These are phyloP conservation scores for Globisporangium rhizosaccharum DNA, from an alignment of 352 stramenopile genomes.

Conservation along the genomic window DNA sequence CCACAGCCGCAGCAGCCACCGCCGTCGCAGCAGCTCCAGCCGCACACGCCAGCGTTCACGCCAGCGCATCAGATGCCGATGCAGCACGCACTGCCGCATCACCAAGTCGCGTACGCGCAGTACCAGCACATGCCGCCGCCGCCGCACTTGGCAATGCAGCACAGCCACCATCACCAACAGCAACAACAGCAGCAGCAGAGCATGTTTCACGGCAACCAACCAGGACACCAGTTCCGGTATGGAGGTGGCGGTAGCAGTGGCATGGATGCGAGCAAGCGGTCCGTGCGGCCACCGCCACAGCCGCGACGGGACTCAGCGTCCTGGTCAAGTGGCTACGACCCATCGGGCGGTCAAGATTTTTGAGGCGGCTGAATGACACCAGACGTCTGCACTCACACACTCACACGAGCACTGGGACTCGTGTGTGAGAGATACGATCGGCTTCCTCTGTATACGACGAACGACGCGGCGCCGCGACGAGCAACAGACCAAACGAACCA, in stretches of 20 bases:
- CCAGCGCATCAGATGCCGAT: constrained; percentile 12
- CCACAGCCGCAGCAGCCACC: constrained; percentile 23
- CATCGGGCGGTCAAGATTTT: constrained; percentile 22
- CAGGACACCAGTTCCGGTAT: constrained; percentile 51
- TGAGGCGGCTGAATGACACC: constrained; percentile 2
- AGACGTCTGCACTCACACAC: no score
- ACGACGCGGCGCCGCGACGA: no score
- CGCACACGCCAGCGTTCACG: constrained; percentile 10
- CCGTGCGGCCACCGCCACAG: constrained; percentile 16
- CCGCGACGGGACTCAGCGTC: constrained; percentile 48
- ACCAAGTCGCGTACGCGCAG: constrained; percentile 21
- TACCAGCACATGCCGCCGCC: constrained; percentile 20
- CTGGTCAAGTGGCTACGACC: constrained; percentile 51
- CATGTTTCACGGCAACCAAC: constrained; percentile 26
- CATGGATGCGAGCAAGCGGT: constrained; percentile 41
- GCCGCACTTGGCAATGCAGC: constrained; percentile 10
- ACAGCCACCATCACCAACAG: constrained; percentile 16
- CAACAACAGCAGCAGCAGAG: constrained; percentile 30
- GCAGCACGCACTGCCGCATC: constrained; percentile 6
- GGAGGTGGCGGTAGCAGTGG: constrained; percentile 5
- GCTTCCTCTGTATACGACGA: no score
- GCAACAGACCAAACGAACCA: no score
- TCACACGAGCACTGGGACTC: no score
- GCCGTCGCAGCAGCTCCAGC: constrained; percentile 14
- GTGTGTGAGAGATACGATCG: no score